Conservation (phyloP, 495 filamentous ascomycete species). For the Penicillium subrubescens region DNA sequence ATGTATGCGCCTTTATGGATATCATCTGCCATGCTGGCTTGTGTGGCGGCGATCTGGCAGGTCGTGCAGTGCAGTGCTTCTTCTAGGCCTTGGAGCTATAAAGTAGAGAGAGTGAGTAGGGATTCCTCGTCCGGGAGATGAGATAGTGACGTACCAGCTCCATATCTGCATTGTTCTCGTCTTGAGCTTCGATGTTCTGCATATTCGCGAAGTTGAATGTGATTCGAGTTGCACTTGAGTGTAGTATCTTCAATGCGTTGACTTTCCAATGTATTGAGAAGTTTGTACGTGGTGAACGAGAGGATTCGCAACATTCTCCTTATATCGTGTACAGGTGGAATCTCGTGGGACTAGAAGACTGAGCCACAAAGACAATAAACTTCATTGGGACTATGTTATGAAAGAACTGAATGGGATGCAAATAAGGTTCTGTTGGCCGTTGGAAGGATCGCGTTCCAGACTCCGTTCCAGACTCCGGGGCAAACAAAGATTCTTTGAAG, state of each 20-base stretch:
- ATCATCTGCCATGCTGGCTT: constrained; percentile 27
- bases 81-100: constrained; percentile 24
- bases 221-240: background rate
- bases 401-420: background rate
- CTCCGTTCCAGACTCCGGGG: background rate
- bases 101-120: background rate
- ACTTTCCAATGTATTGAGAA: background rate
- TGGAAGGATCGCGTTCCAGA: background rate
- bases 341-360: background rate
- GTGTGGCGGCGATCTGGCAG: constrained; percentile 26
- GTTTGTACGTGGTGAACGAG: background rate
- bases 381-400: constrained; percentile 1
- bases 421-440: background rate
- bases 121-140: background rate
- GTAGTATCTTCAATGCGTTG: background rate
- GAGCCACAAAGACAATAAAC: background rate
- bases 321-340: background rate
- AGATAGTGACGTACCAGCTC: constrained; percentile 7
- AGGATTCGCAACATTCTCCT: constrained; percentile 2
- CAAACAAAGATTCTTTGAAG: constrained; percentile 4
- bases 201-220: background rate
- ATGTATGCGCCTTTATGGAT: constrained; percentile 25
- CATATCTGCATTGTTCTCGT: constrained; percentile 5
- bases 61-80: constrained; percentile 37
- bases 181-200: background rate